Conservation (phyloP, 2,329 filamentous ascomycete species). For the Alternaria conjuncta region DNA sequence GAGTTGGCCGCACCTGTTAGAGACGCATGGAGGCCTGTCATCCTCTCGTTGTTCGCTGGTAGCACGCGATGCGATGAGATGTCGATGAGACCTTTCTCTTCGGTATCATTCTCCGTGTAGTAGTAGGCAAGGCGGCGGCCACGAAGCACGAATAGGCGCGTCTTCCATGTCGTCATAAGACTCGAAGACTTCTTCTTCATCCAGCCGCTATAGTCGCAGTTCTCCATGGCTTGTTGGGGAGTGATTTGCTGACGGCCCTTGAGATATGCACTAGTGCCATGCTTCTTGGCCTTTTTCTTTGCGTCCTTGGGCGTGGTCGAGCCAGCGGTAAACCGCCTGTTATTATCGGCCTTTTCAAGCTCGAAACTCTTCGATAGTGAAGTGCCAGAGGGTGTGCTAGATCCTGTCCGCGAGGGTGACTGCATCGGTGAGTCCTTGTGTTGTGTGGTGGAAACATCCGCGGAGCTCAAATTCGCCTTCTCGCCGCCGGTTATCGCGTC, state of each 20-base stretch:
- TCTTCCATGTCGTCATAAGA: constrained; percentile 97
- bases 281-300: constrained; percentile 72
- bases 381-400: constrained; percentile 67
- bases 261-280: constrained; percentile 92
- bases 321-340: constrained; percentile 48
- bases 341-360: constrained; percentile 70
- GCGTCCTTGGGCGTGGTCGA: constrained; percentile 51
- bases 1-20: constrained; percentile 83
- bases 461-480: constrained; percentile 56
- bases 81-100: constrained; percentile 95
- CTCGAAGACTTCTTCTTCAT: constrained; percentile 99
- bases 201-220: constrained; percentile 95
- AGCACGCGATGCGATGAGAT: constrained; percentile 98
- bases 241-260: constrained; percentile 81
- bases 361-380: constrained; percentile 73
- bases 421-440: constrained; percentile 60
- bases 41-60: constrained; percentile 86
- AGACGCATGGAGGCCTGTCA: constrained; percentile 89
- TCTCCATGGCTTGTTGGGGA: constrained; percentile 81
- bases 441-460: constrained; percentile 50
- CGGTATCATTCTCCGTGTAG: constrained; percentile 88
- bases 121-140: constrained; percentile 93
- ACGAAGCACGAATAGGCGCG: constrained; percentile 91
- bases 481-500: constrained; percentile 68
- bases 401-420: constrained; percentile 78